Evolutionary conservation across 2,329 filamentous ascomycete genomes (phyloP).

Genomic region (Dactylellina cionopaga): DNA sequence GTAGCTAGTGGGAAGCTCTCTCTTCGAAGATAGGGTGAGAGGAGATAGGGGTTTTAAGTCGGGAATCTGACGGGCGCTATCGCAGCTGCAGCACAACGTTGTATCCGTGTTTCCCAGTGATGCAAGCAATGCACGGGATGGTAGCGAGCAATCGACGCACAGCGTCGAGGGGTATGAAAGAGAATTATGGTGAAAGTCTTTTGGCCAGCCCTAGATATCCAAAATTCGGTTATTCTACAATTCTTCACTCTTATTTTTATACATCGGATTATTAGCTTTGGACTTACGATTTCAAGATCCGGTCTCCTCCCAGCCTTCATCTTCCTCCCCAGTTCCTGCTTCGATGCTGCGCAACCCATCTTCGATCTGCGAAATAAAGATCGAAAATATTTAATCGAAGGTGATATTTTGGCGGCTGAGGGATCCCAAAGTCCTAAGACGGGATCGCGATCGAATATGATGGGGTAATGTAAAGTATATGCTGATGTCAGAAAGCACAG

Average conservation of each 20-base stretch:
- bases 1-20: constrained; percentile 38
- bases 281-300: constrained; percentile 47
- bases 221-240: not conserved
- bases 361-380: constrained; percentile 30
- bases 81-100: constrained; percentile 34
- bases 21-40: constrained; percentile 3
- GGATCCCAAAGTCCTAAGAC: constrained; percentile 33
- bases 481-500: not conserved
- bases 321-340: constrained; percentile 30
- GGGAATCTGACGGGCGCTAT: constrained; percentile 15
- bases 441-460: constrained; percentile 35
- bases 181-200: constrained; percentile 40
- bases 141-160: constrained; percentile 45
- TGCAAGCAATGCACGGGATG: constrained; percentile 36
- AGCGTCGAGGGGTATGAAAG: constrained; percentile 47
- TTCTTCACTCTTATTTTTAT: not conserved
- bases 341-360: constrained; percentile 49
- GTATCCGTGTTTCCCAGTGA: constrained; percentile 40
- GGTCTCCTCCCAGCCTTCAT: constrained; percentile 17
- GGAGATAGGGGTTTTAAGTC: constrained; percentile 36
- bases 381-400: constrained; percentile 30
- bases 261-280: not conserved
- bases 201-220: constrained; percentile 33
- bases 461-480: not conserved
- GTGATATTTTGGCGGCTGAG: constrained; percentile 39